Conservation (phyloP, 2,329 filamentous ascomycete species). For the Apiospora malaysiana region DNA sequence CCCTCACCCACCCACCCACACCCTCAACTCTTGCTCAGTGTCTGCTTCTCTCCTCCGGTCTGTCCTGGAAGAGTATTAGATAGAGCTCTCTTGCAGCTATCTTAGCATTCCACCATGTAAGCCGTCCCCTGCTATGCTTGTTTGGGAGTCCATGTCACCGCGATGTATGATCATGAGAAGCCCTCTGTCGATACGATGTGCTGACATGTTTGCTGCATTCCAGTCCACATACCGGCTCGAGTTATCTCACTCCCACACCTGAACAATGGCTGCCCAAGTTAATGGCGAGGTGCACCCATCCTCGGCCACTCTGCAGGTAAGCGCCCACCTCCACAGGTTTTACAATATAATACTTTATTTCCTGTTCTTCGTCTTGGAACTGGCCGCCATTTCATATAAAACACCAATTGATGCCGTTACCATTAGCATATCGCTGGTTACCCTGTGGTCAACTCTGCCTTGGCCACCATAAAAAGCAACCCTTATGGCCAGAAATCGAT, state of each 20-base stretch:
- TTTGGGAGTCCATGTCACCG: neutral
- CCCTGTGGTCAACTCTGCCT: slow-evolving; percentile 79
- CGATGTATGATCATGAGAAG: neutral
- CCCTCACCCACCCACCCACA: neutral
- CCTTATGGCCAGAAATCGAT: slow-evolving; percentile 85
- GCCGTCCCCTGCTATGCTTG: neutral
- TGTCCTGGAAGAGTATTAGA: slow-evolving; percentile 2
- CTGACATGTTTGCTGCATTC: neutral
- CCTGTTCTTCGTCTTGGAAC: neutral
- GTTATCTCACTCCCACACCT: slow-evolving; percentile 11
- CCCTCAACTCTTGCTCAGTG: slow-evolving; percentile 8
- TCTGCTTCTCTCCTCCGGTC: slow-evolving; percentile 3
- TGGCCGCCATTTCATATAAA: no score
- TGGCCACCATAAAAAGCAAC: slow-evolving; percentile 80
- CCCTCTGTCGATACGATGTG: neutral
- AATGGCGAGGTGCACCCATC: slow-evolving; percentile 41
- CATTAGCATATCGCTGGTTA: slow-evolving; percentile 81
- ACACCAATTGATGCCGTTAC: slow-evolving; percentile 5
- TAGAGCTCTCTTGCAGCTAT: neutral
- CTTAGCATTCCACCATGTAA: neutral
- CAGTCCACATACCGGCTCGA: slow-evolving; percentile 18
- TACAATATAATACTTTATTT: neutral
- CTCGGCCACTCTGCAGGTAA: slow-evolving; percentile 42
- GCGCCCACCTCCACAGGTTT: slow-evolving; percentile 20
- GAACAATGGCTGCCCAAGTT: slow-evolving; percentile 40